Evolutionary conservation across 345 rosid genomes (phyloP).

Genomic region (Populus deltoides): DNA sequence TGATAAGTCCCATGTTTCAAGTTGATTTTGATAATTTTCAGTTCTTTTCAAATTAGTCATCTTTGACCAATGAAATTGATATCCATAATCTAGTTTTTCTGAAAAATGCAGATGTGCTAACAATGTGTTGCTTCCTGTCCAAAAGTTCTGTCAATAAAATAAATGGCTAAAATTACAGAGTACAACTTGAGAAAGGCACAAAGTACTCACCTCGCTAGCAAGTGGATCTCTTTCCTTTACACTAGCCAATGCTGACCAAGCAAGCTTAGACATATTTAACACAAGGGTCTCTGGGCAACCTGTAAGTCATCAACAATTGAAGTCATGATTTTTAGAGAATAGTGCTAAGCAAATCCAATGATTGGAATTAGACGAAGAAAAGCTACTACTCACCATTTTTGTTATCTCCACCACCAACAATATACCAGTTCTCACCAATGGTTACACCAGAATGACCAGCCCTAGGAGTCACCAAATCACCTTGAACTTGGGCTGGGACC

Average conservation of each 20-base stretch:
- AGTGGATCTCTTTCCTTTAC: slow-evolving; percentile 86
- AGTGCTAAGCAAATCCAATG: slow-evolving; percentile 5
- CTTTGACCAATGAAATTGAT: background rate
- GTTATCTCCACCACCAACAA: slow-evolving; percentile 98
- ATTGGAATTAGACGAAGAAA: background rate
- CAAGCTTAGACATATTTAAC: slow-evolving; percentile 82
- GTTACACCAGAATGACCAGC: slow-evolving; percentile 91
- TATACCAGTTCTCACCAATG: slow-evolving; percentile 80
- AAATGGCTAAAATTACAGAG: background rate
- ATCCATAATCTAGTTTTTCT: background rate
- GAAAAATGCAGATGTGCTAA: background rate
- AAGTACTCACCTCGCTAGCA: slow-evolving; percentile 86
- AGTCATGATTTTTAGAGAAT: background rate
- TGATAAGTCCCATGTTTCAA: background rate
- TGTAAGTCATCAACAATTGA: slow-evolving; percentile 17
- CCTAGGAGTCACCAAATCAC: slow-evolving; percentile 68
- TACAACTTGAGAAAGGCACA: background rate
- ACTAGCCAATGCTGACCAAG: slow-evolving; percentile 63
- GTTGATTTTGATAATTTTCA: background rate
- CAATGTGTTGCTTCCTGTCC: background rate
- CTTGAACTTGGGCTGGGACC: slow-evolving; percentile 87
- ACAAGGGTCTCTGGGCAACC: slow-evolving; percentile 85
- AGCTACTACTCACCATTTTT: slow-evolving; percentile 54
- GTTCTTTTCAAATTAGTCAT: background rate
- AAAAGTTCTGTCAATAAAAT: background rate